Evolutionary conservation across 345 rosid species (phyloP).

Genomic region (Kernera saxatilis): DNA sequence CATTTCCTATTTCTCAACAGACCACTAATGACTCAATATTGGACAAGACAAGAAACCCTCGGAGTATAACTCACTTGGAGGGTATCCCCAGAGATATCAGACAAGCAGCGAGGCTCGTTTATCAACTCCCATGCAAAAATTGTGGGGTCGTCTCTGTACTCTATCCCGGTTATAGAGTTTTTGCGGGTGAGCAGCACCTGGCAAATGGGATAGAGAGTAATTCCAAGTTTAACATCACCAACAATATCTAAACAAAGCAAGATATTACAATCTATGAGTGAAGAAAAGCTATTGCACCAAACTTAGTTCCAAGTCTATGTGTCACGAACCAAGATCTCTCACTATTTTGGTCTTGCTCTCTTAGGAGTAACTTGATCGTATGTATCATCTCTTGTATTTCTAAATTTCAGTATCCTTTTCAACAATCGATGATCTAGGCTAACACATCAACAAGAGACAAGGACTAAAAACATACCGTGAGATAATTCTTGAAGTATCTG

Average conservation of each 20-base stretch:
- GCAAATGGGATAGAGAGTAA: conserved; percentile 9
- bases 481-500: conserved; percentile 71
- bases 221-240: neutral
- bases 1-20: neutral
- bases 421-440: neutral
- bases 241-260: neutral
- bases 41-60: neutral
- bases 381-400: neutral
- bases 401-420: neutral
- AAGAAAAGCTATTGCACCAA: neutral
- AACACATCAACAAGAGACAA: neutral
- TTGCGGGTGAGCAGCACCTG: conserved; percentile 79
- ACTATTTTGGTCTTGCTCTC: neutral
- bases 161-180: conserved; percentile 83
- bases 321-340: neutral
- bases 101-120: conserved; percentile 89
- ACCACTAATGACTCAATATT: neutral
- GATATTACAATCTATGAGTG: neutral
- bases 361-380: neutral
- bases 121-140: conserved; percentile 96
- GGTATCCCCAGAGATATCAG: conserved; percentile 90
- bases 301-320: neutral
- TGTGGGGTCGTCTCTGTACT: conserved; percentile 82
- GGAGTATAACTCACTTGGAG: conserved; percentile 84
- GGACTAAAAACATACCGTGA: conserved; percentile 41